phyloP scores from a whole-genome alignment of 345 rosid genomes.

The Schrenkiella parvula region DNA sequence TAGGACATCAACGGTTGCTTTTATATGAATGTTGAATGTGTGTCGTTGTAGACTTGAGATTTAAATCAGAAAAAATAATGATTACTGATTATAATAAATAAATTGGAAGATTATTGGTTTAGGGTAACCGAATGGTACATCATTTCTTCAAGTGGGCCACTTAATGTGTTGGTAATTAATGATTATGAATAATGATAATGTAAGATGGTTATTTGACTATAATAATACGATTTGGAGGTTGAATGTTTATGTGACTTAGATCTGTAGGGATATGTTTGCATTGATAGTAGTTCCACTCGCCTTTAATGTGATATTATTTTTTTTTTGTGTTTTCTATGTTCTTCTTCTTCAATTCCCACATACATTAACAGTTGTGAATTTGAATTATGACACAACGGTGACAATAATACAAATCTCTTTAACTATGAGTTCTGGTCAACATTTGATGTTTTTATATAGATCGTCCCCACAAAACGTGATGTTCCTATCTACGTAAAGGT shows the following conservation, averaged over 20 bases:
- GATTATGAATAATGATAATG: constrained; percentile 20
- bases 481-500: neutral
- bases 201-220: constrained; percentile 10
- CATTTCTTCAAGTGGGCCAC: constrained; percentile 31
- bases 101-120: constrained; percentile 13
- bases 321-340: neutral
- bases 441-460: neutral
- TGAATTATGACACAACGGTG: neutral
- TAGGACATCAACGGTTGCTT: constrained; percentile 14
- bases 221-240: constrained; percentile 27
- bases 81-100: neutral
- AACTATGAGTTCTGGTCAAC: neutral
- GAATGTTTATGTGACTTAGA: constrained; percentile 21
- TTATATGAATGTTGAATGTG: constrained; percentile 31
- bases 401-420: neutral
- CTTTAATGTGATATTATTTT: neutral
- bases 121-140: constrained; percentile 17
- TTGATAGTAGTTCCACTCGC: neutral
- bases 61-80: neutral
- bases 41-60: constrained; percentile 8
- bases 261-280: constrained; percentile 7
- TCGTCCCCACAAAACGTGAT: no score
- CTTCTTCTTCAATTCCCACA: neutral
- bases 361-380: neutral
- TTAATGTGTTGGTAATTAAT: constrained; percentile 10